Conservation (phyloP, 2,329 filamentous ascomycete genomes). For the Penicillium sp. region DNA sequence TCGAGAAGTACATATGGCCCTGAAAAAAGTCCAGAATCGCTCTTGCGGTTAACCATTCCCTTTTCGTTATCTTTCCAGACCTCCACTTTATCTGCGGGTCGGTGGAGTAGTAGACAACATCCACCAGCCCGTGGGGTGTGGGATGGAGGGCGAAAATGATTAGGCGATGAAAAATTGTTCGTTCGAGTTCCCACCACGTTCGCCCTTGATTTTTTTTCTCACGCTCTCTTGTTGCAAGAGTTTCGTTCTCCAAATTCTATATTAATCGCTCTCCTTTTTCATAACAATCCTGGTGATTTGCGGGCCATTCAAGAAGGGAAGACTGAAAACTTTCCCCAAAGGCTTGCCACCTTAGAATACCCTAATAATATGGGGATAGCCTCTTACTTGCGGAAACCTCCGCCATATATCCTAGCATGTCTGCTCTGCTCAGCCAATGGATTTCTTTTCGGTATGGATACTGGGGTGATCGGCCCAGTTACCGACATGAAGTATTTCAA, state of each 20-base stretch:
- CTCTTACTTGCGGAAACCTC: conserved; percentile 8
- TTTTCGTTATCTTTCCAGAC: background rate
- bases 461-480: conserved; percentile 63
- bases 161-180: conserved; percentile 6
- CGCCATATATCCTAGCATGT: conserved; percentile 22
- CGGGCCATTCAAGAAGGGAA: background rate
- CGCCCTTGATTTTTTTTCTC: background rate
- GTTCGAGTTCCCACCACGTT: background rate
- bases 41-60: background rate
- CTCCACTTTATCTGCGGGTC: conserved; percentile 2
- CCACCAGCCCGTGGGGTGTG: conserved; percentile 1
- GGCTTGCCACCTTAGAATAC: background rate
- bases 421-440: conserved; percentile 23
- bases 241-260: background rate
- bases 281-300: background rate
- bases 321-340: background rate
- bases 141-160: conserved; percentile 3
- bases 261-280: background rate
- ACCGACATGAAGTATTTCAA: conserved; percentile 62
- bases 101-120: background rate
- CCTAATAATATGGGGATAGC: background rate
- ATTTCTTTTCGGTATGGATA: conserved; percentile 44
- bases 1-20: background rate
- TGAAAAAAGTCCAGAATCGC: background rate
- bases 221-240: background rate